phyloP scores from a whole-genome alignment of 1,284 basidiomycete species.

The Mycena sp. region DNA sequence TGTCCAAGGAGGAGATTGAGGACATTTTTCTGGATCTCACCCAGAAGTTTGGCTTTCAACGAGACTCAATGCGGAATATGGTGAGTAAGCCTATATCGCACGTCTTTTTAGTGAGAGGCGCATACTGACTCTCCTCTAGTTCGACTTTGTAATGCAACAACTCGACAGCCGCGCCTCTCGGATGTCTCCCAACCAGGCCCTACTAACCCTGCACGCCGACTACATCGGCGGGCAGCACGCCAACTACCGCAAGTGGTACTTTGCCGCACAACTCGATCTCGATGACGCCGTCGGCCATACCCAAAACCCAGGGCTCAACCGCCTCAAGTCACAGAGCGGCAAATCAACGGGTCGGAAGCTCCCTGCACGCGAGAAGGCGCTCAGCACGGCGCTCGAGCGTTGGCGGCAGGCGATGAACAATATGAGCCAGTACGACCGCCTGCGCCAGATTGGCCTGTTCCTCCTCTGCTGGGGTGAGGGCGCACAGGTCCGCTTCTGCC shows the following conservation, averaged over 20 bases:
- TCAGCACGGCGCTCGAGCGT: constrained; percentile 87
- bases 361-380: constrained; percentile 86
- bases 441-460: constrained; percentile 96
- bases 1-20: constrained; percentile 99
- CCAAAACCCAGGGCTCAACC: constrained; percentile 91
- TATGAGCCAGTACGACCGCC: constrained; percentile 99
- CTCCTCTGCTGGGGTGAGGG: constrained; percentile 99
- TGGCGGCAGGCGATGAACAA: constrained; percentile 99
- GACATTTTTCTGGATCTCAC: constrained; percentile 97
- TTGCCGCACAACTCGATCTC: constrained; percentile 97
- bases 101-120: too few species aligned
- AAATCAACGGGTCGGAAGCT: constrained; percentile 7
- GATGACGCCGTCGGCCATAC: constrained; percentile 96
- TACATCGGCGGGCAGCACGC: constrained; percentile 99
- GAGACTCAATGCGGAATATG: constrained; percentile 93
- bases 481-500: constrained; percentile 98
- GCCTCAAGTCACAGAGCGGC: constrained; percentile 74
- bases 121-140: constrained; percentile 54
- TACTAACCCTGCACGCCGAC: constrained; percentile 96
- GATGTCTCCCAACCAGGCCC: constrained; percentile 96
- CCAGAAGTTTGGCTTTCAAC: constrained; percentile 99
- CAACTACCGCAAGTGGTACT: constrained; percentile 99
- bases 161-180: constrained; percentile 97
- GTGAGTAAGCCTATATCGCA: too few species aligned
- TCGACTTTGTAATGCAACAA: constrained; percentile 98